Base-by-base conservation (phyloP, 208 protist genomes). In the Wallacemonas collosoma region DNA sequence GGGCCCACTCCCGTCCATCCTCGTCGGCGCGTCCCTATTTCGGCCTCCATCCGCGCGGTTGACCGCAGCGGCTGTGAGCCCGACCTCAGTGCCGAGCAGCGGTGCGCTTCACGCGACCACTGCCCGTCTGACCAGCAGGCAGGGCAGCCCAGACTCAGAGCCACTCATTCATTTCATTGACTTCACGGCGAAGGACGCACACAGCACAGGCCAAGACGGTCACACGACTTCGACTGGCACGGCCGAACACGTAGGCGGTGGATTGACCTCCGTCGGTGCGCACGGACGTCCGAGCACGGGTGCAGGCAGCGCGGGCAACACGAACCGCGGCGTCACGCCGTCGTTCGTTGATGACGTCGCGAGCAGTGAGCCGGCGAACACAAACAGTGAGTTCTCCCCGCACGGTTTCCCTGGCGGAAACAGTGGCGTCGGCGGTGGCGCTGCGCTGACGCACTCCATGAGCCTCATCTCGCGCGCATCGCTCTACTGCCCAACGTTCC, bases 391-490 rank as follows among this genome's bases (percentile, higher is more conserved):
- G 45, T 50, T 50, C 45, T 50, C 45, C 45, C 45, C 45, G 45
- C 45, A 50, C 45, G 45, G 45, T 6, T 50, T 50, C 12, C 45
- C 8, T 50, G 45, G 45, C 12, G 45, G 45, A 14, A 12, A 12
- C 1, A n/a, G 60, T 36, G 43, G 60, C 43, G 2, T 9, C 26
- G 43, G 41, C 41, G 36, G 36, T 6, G 15, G 36, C 9, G 60
- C 11, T 45, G 60, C 41, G 3, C 60, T 65, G 11, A 3, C 60
- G 50, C 60, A 65, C 43, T 65, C 60, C 40, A 65, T 65, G 60
- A 65, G 60, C 36, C 43, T 65, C 41, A 65, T 65, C 12, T 65
- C 60, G 12, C 60, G 60, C 60, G 60, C 41, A 9, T 65, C 60
- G 12, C 60, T 65, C 1, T 65, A 50, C 43, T 65, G 43, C 43